Evolutionary conservation across 2,329 filamentous ascomycete species (phyloP).

Genomic region (Mycosphaerella sp.): DNA sequence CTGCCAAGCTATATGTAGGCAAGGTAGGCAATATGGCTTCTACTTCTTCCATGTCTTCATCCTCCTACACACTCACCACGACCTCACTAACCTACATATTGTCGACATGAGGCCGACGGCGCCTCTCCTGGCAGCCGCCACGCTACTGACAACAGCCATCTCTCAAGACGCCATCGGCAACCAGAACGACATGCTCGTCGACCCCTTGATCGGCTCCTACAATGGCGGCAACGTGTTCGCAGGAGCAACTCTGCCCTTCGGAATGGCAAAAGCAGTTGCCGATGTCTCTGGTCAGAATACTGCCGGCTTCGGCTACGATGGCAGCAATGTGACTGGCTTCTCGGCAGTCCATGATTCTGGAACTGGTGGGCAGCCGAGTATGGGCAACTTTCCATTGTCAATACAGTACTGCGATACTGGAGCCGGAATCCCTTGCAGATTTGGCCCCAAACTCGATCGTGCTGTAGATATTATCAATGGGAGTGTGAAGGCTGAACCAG

Average conservation of each 20-base stretch:
- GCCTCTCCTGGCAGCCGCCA: background rate
- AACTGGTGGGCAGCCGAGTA: conserved; percentile 35
- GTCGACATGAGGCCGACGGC: background rate
- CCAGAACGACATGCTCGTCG: conserved; percentile 29
- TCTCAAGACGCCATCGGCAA: background rate
- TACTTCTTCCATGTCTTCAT: background rate
- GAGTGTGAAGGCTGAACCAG: conserved; percentile 49
- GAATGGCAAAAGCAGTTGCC: conserved; percentile 43
- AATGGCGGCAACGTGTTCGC: conserved; percentile 40
- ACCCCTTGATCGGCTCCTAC: conserved; percentile 40
- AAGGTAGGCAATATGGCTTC: too few relatives aligned
- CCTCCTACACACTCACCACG: background rate
- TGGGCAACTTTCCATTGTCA: conserved; percentile 23
- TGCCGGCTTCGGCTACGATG: conserved; percentile 49
- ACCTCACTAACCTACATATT: background rate
- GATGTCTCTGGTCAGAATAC: conserved; percentile 47
- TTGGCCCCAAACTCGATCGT: conserved; percentile 43
- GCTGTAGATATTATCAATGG: conserved; percentile 44
- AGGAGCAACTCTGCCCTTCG: conserved; percentile 36
- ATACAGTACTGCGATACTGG: conserved; percentile 19
- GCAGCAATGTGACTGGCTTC: conserved; percentile 41
- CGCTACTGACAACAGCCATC: background rate
- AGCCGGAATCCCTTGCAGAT: conserved; percentile 40
- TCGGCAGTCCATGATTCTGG: conserved; percentile 46
- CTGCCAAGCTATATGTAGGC: background rate